phyloP scores from a whole-genome alignment of 768 basidiomycete species.

The Leccinum uliginosum region DNA sequence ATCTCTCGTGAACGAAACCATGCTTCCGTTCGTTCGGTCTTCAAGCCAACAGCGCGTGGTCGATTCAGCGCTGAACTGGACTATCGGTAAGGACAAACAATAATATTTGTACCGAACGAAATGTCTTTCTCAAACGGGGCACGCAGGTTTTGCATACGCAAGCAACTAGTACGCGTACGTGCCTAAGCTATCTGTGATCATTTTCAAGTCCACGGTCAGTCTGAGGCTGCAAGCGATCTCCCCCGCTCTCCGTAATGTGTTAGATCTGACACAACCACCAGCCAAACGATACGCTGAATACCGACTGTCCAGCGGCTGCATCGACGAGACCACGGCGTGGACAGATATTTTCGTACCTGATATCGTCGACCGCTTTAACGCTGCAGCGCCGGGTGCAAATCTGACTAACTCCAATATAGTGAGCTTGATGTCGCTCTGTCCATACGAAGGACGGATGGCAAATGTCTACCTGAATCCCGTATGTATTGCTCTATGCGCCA shows the following conservation, averaged over 20 bases:
- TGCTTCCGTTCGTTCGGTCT: slow-evolving; percentile 49
- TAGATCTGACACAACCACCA: slow-evolving; percentile 7
- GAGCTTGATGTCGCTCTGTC: slow-evolving; percentile 64
- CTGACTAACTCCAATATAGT: slow-evolving; percentile 50
- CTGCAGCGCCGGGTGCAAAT: slow-evolving; percentile 56
- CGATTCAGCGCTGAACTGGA: slow-evolving; percentile 65
- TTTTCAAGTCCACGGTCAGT: slow-evolving; percentile 47
- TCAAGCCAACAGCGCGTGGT: slow-evolving; percentile 53
- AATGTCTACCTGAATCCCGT: too few species aligned
- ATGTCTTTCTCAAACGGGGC: neutral
- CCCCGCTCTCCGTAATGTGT: neutral
- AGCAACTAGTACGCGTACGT: slow-evolving; percentile 40
- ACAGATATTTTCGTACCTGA: slow-evolving; percentile 45
- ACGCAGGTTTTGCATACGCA: slow-evolving; percentile 42
- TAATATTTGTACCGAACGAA: neutral
- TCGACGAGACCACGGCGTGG: slow-evolving; percentile 42
- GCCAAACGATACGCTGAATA: slow-evolving; percentile 73
- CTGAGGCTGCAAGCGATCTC: neutral
- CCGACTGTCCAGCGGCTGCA: slow-evolving; percentile 38
- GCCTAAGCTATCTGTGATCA: slow-evolving; percentile 48
- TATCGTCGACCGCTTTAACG: slow-evolving; percentile 55
- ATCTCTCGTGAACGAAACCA: slow-evolving; percentile 37
- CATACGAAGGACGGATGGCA: slow-evolving; percentile 48
- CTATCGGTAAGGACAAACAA: slow-evolving; percentile 38
- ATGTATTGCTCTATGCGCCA: too few species aligned